Conservation (phyloP, 2,329 filamentous ascomycete genomes). For the Ophiostoma novo-ulmi region DNA sequence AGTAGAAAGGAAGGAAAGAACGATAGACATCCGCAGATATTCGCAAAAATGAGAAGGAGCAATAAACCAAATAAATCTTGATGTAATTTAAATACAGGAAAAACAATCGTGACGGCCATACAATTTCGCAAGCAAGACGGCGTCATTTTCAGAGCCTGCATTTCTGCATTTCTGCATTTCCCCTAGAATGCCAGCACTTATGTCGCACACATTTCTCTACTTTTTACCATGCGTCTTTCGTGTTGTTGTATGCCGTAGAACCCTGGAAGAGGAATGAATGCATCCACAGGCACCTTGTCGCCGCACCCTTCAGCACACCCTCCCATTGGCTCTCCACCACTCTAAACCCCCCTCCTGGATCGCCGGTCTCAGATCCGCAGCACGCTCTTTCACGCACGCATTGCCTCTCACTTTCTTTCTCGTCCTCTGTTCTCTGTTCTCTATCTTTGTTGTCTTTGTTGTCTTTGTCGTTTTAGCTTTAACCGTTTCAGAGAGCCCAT, state of each 20-base stretch:
- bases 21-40: background rate
- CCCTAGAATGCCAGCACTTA: background rate
- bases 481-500: background rate
- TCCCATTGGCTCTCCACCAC: slow-evolving; percentile 9
- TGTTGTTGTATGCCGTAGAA: slow-evolving; percentile 10
- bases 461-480: background rate
- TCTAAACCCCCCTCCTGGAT: slow-evolving; percentile 19
- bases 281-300: background rate
- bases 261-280: slow-evolving; percentile 21
- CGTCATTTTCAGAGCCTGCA: background rate
- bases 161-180: background rate
- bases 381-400: slow-evolving; percentile 11
- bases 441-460: slow-evolving; percentile 8
- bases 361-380: slow-evolving; percentile 22
- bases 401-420: slow-evolving; percentile 14
- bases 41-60: background rate
- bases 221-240: background rate
- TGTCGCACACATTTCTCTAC: background rate
- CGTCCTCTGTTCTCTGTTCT: slow-evolving; percentile 6
- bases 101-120: background rate
- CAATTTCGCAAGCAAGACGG: slow-evolving; percentile 4
- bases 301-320: background rate
- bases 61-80: background rate
- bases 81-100: background rate
- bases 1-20: background rate